These are phyloP conservation scores for Urostyla sp. DNA, from an alignment of 73 alveolate genomes.

Conservation along the genomic window DNA sequence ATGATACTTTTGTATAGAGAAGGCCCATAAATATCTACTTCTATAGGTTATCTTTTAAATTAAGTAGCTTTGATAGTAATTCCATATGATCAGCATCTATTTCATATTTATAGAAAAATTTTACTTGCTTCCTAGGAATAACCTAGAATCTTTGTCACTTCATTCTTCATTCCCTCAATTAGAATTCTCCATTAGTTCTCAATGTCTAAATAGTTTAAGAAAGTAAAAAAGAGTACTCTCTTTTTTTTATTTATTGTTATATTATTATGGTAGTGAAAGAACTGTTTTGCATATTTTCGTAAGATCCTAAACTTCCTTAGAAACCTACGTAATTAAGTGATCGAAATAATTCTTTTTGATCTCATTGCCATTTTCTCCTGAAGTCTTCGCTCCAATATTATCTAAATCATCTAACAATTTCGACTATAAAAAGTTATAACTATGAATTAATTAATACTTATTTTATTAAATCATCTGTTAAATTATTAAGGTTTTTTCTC, in stretches of 20 bases:
- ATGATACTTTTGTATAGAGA: constrained; percentile 69
- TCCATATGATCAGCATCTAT: constrained; percentile 56
- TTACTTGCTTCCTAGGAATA: constrained; percentile 51
- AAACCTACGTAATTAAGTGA: constrained; percentile 45
- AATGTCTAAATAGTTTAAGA: constrained; percentile 13
- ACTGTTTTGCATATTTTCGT: constrained; percentile 36
- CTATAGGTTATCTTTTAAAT: constrained; percentile 63
- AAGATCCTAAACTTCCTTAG: constrained; percentile 62
- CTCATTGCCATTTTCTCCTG: constrained; percentile 46
- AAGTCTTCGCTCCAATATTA: constrained; percentile 20
- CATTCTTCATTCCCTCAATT: constrained; percentile 46
- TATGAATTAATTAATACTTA: constrained; percentile 37
- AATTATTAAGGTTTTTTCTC: constrained; percentile 63
- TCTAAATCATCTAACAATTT: constrained; percentile 52
- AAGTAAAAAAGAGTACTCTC: not conserved
- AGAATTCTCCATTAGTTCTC: constrained; percentile 58
- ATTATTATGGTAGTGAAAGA: constrained; percentile 41
- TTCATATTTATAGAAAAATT: not conserved
- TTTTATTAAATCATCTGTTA: constrained; percentile 60
- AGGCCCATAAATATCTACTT: constrained; percentile 55
- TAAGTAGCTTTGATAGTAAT: constrained; percentile 54
- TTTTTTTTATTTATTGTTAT: constrained; percentile 38
- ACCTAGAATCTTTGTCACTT: constrained; percentile 43
- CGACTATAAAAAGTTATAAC: constrained; percentile 21
- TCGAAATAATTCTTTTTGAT: constrained; percentile 58